phyloP scores from a whole-genome alignment of 495 filamentous ascomycete species.

The Daldinia childiae region DNA sequence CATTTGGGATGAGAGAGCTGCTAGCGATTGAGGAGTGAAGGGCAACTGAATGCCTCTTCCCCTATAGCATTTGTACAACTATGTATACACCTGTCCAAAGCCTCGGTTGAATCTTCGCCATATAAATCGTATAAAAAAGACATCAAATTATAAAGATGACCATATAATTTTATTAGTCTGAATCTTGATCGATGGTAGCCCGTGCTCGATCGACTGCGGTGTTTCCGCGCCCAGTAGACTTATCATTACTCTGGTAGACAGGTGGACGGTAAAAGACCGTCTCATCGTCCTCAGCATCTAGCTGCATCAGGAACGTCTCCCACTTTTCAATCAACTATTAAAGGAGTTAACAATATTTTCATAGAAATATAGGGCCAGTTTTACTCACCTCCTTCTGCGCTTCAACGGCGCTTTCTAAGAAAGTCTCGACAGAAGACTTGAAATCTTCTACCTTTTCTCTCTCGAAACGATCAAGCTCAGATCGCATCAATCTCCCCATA shows the following conservation, averaged over 20 bases:
- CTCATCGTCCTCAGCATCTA: slow-evolving; percentile 92
- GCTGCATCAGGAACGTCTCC: slow-evolving; percentile 96
- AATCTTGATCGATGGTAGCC: slow-evolving; percentile 62
- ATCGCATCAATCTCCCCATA: slow-evolving; percentile 92
- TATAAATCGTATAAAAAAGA: slow-evolving; percentile 24
- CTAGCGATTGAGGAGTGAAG: slow-evolving; percentile 44
- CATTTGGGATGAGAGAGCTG: slow-evolving; percentile 16
- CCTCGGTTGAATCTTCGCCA: slow-evolving; percentile 17
- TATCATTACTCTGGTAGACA: slow-evolving; percentile 53
- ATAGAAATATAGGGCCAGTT: background rate
- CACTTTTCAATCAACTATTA: slow-evolving; percentile 95
- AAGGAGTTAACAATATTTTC: slow-evolving; percentile 26
- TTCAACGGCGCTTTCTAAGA: slow-evolving; percentile 94
- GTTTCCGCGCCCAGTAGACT: slow-evolving; percentile 52
- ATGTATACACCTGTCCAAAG: slow-evolving; percentile 33
- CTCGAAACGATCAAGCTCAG: slow-evolving; percentile 93
- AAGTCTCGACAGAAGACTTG: slow-evolving; percentile 97
- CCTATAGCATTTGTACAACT: slow-evolving; percentile 46
- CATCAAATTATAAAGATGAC: slow-evolving; percentile 26
- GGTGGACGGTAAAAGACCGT: slow-evolving; percentile 77
- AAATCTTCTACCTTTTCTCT: slow-evolving; percentile 99
- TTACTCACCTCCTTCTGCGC: slow-evolving; percentile 93
- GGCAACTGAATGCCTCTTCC: slow-evolving; percentile 33
- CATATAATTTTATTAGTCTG: slow-evolving; percentile 50
- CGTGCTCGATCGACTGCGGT: slow-evolving; percentile 61